Percentiles rank a stretch among this genome's conserved stretches.
These are phyloP conservation scores for Prasinococcaceae sp. DNA, from an alignment of 139 green algal species.

Conservation along the genomic window DNA sequence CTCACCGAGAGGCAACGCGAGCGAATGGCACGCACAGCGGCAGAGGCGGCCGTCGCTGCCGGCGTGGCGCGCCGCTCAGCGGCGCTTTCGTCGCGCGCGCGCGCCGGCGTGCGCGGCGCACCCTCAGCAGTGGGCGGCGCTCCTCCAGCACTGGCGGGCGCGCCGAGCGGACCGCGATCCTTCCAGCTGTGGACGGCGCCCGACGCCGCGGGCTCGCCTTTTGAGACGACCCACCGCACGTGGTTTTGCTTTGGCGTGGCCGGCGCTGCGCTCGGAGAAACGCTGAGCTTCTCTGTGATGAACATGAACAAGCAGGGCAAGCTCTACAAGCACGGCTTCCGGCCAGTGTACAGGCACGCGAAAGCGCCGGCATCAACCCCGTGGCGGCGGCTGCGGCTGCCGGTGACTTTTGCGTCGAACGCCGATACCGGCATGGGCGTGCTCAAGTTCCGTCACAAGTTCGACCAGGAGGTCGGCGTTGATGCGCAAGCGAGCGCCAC, in stretches of 20 bases:
- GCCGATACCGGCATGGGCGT: neutral
- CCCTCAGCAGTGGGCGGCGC: no score
- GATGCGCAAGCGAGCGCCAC: no score
- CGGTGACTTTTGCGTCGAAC: no score
- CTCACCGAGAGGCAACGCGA: no score
- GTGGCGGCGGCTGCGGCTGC: neutral
- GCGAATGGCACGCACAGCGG: no score
- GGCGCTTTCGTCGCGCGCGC: neutral
- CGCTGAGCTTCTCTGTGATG: slow-evolving; percentile 19
- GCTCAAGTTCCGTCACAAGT: neutral
- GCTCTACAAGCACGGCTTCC: slow-evolving; percentile 1
- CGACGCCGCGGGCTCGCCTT: slow-evolving; percentile 4
- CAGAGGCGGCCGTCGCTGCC: no score
- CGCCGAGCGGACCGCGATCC: no score
- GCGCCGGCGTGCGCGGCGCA: neutral
- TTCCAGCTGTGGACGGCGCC: neutral
- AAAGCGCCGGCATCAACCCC: neutral
- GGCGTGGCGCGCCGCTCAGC: no score
- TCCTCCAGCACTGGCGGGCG: no score
- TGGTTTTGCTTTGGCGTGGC: slow-evolving; percentile 37
- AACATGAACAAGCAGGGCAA: slow-evolving; percentile 12
- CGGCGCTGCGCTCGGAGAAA: slow-evolving; percentile 8
- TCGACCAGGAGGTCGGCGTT: neutral
- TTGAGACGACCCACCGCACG: slow-evolving; percentile 21
- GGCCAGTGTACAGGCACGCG: neutral